phyloP scores from a whole-genome alignment of 371 early-diverging fungal species.

The Lichtheimia hyalospora region DNA sequence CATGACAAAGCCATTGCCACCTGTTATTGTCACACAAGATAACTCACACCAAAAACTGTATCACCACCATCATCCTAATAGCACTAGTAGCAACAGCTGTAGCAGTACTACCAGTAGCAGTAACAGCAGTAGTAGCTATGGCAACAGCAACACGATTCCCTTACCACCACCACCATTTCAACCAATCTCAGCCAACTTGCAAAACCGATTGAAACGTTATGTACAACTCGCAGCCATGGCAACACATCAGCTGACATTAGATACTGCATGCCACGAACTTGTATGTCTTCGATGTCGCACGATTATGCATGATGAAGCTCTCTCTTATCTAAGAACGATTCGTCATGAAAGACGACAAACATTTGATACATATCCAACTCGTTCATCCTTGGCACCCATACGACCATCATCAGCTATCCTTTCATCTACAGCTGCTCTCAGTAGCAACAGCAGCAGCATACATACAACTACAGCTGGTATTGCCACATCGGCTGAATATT shows the following conservation, averaged over 20 bases:
- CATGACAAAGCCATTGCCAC: conserved; percentile 30
- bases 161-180: background rate
- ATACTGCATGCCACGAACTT: background rate
- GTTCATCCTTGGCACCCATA: too few relatives aligned
- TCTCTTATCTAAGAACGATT: too few relatives aligned
- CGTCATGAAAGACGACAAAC: too few relatives aligned
- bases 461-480: too few relatives aligned
- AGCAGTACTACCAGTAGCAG: background rate
- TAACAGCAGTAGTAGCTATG: background rate
- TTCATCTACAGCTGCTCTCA: too few relatives aligned
- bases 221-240: conserved; percentile 5
- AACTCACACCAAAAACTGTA: conserved; percentile 7
- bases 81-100: background rate
- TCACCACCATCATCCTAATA: background rate
- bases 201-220: conserved; percentile 4
- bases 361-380: too few relatives aligned
- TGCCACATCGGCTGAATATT: too few relatives aligned
- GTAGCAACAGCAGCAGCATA: too few relatives aligned
- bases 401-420: too few relatives aligned
- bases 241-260: conserved; percentile 7
- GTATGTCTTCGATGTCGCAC: background rate
- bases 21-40: conserved; percentile 4
- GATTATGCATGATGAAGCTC: too few relatives aligned
- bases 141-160: background rate
- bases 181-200: background rate